A percentile compares a stretch with the other conserved stretches of the same genome.
Conservation (phyloP, 1,284 basidiomycete species). For the Cutaneotrichosporon dermatis region DNA sequence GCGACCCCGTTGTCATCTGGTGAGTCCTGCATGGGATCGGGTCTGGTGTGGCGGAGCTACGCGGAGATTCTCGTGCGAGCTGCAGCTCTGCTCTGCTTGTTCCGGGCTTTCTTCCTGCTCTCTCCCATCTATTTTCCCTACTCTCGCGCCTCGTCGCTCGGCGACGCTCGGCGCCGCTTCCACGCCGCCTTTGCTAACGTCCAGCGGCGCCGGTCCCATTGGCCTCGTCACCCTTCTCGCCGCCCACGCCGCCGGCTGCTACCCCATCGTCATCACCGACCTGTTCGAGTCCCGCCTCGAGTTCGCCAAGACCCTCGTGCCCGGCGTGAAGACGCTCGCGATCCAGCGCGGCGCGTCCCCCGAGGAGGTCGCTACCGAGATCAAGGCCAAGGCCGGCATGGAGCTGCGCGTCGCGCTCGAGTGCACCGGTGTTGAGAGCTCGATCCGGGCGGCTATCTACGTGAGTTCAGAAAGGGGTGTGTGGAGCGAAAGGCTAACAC, state of each 20-base stretch:
- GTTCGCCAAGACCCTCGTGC: slow-evolving; percentile 54
- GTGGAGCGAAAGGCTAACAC: too few species aligned
- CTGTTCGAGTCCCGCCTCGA: slow-evolving; percentile 52
- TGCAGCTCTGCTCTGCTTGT: too few species aligned
- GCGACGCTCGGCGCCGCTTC: too few species aligned
- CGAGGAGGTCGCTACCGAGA: slow-evolving; percentile 38
- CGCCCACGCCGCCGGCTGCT: slow-evolving; percentile 53
- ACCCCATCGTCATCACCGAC: slow-evolving; percentile 56
- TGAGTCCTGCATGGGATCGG: slow-evolving; percentile 20
- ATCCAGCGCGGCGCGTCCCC: slow-evolving; percentile 37
- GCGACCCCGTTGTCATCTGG: slow-evolving; percentile 52
- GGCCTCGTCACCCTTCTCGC: slow-evolving; percentile 55
- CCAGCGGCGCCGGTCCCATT: slow-evolving; percentile 53
- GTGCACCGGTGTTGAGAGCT: slow-evolving; percentile 76
- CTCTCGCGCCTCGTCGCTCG: too few species aligned
- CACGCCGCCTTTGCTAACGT: too few species aligned
- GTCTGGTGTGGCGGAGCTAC: too few species aligned
- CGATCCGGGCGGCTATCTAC: slow-evolving; percentile 73
- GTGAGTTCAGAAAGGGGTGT: slow-evolving; percentile 44
- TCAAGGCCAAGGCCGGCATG: slow-evolving; percentile 43
- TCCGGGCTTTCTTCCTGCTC: too few species aligned
- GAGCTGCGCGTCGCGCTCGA: slow-evolving; percentile 43
- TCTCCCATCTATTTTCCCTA: too few species aligned
- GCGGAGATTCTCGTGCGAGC: too few species aligned
- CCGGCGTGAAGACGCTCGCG: slow-evolving; percentile 50